A percentile compares a stretch with the other conserved stretches of the same genome.
These are phyloP conservation scores for Candida vaughaniae DNA, from an alignment of 805 yeast genomes.

Conservation along the genomic window DNA sequence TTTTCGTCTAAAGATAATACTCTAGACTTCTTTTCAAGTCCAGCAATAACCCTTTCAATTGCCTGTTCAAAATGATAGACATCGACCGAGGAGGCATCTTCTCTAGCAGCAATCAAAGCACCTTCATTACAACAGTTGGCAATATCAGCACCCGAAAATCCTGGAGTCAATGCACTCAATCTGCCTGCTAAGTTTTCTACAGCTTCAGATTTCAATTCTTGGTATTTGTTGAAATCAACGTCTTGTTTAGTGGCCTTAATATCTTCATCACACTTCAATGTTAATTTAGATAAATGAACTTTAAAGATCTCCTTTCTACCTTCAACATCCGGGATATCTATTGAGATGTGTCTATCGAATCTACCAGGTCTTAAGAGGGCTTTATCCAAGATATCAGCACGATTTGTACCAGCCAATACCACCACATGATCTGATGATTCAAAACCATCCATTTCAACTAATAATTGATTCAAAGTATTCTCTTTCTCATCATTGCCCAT, in stretches of 20 bases:
- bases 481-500: conserved; percentile 97
- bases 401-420: conserved; percentile 95
- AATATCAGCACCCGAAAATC: conserved; percentile 97
- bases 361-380: conserved; percentile 97
- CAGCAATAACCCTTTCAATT: conserved; percentile 95
- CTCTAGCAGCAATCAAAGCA: conserved; percentile 93
- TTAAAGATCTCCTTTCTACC: conserved; percentile 91
- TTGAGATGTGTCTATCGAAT: conserved; percentile 88
- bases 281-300: conserved; percentile 79
- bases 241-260: conserved; percentile 26
- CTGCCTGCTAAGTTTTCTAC: conserved; percentile 68
- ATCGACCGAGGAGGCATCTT: conserved; percentile 65
- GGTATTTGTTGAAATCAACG: conserved; percentile 39
- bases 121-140: conserved; percentile 98
- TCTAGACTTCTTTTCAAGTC: conserved; percentile 86
- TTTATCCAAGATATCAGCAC: conserved; percentile 89
- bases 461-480: conserved; percentile 88
- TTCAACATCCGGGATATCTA: conserved; percentile 91
- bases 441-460: conserved; percentile 99
- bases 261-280: conserved; percentile 42
- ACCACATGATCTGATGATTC: conserved; percentile 88
- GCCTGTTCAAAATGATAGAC: conserved; percentile 89
- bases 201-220: conserved; percentile 39
- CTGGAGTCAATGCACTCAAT: conserved; percentile 94
- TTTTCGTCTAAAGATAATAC: conserved; percentile 84